phyloP scores from a whole-genome alignment of 2,329 filamentous ascomycete species.

The Stenocarpella maydis region DNA sequence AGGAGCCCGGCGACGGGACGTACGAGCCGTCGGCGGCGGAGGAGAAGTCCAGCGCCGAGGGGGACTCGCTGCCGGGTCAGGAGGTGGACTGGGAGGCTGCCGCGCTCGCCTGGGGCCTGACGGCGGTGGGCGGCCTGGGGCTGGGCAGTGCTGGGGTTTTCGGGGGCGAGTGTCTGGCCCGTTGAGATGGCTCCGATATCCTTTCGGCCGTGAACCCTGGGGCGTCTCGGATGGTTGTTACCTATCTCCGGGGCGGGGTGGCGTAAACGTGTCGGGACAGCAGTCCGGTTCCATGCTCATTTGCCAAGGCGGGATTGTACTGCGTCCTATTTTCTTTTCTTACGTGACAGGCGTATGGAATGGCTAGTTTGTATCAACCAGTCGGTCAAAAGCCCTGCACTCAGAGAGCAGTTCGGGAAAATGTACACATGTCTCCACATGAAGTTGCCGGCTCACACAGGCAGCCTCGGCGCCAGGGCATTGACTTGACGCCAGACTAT shows the following conservation, averaged over 20 bases:
- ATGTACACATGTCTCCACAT: too few relatives aligned
- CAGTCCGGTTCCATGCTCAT: not conserved
- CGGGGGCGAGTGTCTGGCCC: conserved; percentile 55
- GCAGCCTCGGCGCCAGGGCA: not conserved
- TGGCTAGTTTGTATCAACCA: too few relatives aligned
- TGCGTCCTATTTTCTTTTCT: not conserved
- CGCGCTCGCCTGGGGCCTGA: conserved; percentile 56
- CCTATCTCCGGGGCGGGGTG: not conserved
- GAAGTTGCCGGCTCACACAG: too few relatives aligned
- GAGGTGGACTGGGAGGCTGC: conserved; percentile 57
- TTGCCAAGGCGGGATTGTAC: not conserved
- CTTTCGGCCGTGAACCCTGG: not conserved
- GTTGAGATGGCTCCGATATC: conserved; percentile 39
- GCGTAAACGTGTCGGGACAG: not conserved
- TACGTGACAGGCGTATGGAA: not conserved
- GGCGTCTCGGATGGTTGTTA: not conserved
- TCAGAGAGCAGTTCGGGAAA: too few relatives aligned
- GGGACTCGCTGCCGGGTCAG: conserved; percentile 51
- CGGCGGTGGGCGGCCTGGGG: conserved; percentile 53
- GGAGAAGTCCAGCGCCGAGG: conserved; percentile 44
- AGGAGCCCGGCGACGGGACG: conserved; percentile 42
- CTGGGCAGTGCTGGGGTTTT: conserved; percentile 55
- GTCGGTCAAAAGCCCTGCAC: too few relatives aligned
- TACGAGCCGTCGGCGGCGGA: conserved; percentile 50
- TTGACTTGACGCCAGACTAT: not conserved